Percentiles rank a stretch among this genome's conserved stretches.
phyloP scores from a whole-genome alignment of 176 grass and related monocot species.

The Eleusine indica region DNA sequence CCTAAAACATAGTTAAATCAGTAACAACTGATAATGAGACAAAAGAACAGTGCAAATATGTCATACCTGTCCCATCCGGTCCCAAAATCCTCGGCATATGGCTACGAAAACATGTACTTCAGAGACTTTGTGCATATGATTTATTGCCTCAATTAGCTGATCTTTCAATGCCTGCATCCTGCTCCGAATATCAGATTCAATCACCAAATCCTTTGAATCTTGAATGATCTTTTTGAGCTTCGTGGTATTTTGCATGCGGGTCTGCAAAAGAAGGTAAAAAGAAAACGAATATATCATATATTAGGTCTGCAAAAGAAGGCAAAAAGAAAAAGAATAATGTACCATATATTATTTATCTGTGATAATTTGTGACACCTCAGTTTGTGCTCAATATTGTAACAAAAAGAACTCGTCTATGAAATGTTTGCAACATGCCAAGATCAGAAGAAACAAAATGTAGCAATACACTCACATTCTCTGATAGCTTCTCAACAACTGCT shows the following conservation, averaged over 20 bases:
- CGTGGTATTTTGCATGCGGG: constrained; percentile 73
- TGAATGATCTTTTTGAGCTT: constrained; percentile 97
- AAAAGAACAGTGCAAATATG: background rate
- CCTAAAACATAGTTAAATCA: constrained; percentile 53
- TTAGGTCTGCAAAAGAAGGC: constrained; percentile 56
- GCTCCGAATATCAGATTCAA: constrained; percentile 89
- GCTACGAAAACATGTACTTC: constrained; percentile 86
- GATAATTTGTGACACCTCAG: background rate
- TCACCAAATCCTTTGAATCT: constrained; percentile 82
- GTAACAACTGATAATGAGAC: background rate
- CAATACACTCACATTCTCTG: constrained; percentile 77
- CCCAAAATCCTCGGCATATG: constrained; percentile 89
- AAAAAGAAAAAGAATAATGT: constrained; percentile 14
- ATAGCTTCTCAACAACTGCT: constrained; percentile 92
- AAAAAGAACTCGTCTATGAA: background rate
- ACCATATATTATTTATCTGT: background rate
- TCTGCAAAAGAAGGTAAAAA: constrained; percentile 53
- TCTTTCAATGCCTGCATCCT: constrained; percentile 92
- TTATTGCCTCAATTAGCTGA: constrained; percentile 74
- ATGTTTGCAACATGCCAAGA: background rate
- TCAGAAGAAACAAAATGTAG: background rate
- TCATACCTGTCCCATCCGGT: constrained; percentile 87
- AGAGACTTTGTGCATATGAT: constrained; percentile 76
- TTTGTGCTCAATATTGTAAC: constrained; percentile 15
- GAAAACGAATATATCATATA: constrained; percentile 12